Base-by-base conservation (phyloP, 2,329 filamentous ascomycete genomes). In the Aspergillus calidoustus region DNA sequence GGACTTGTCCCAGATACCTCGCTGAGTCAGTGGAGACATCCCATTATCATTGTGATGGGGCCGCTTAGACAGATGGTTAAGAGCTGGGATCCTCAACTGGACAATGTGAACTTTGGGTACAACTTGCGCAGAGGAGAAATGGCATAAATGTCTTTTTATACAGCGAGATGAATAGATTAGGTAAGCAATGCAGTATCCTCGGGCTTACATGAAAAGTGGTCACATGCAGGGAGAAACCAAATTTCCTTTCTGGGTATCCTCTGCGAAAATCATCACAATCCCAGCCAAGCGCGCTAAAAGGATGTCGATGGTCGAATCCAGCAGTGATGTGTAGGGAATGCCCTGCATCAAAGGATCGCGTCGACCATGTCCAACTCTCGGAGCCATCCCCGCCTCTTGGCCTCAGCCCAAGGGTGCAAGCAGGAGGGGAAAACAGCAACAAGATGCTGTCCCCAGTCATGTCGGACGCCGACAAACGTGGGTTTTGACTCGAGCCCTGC, bases 261-360 rank as follows among this genome's bases (percentile, higher is more conserved):
- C 30, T 49, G 54, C 54, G 54, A 56, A 41, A 56, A 48, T 41
- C 44, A 49, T 46, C 54, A 49, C 38, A 28, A 34, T 25, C 31
- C 25, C 9, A 25, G 54, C 43, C 54, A 49, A 56, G 54, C 8
- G 22, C 28, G 13, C 43, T 30, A 43, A 15, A 22, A 15, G 34
- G 11, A 13, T 41, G 34, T 4, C 34, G 34, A 41, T 41, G 11
- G 13, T 41, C 34, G 13, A 15, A 41, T 13, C 9, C 34, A 17
- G 34, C 34, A 41, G 34, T 41, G 34, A 41, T 41, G 8, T 17
- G 34, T 41, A 13, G 34, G 34, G 13, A 2, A 13, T 11, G 5
- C 22, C 3, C 28, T 11, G 25, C 28, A 31, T 54, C 34, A 13
- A 54, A n/a, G 22, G 38, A 30, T 47, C 52, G n/a, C 50, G 50